These are phyloP conservation scores for Dryas octopetala DNA, from an alignment of 306 rosid genomes.

Conservation along the genomic window DNA sequence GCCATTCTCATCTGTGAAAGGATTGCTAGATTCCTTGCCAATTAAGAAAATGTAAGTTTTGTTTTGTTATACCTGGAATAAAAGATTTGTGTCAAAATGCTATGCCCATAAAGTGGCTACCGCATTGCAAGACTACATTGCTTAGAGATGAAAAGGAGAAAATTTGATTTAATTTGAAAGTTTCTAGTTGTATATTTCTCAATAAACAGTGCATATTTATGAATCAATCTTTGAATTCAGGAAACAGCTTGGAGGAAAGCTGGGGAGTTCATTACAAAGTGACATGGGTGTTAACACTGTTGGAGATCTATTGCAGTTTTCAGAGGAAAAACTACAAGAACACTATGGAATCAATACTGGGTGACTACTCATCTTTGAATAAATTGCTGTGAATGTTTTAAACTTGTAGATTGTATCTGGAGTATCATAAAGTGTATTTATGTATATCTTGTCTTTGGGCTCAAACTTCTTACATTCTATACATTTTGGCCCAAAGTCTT, in stretches of 20 bases:
- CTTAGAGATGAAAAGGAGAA: background rate
- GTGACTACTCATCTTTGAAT: conserved; percentile 37
- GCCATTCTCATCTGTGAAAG: conserved; percentile 72
- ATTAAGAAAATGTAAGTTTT: conserved; percentile 80
- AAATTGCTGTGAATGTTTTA: conserved; percentile 12
- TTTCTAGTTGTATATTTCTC: conserved; percentile 8
- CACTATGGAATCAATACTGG: conserved; percentile 86
- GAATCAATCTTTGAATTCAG: conserved; percentile 44
- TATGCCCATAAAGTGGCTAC: background rate
- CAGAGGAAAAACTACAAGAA: conserved; percentile 86
- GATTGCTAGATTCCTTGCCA: conserved; percentile 81
- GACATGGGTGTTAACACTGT: conserved; percentile 81
- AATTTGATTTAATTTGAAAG: conserved; percentile 2
- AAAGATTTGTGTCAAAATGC: background rate
- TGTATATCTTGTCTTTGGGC: background rate
- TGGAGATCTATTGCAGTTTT: conserved; percentile 77
- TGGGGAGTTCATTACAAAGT: conserved; percentile 79
- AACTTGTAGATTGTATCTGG: conserved; percentile 6
- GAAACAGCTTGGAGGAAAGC: conserved; percentile 99
- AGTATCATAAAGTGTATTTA: background rate
- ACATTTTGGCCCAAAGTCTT: background rate
- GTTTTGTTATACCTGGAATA: background rate
- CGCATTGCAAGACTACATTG: background rate
- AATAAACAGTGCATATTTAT: conserved; percentile 15
- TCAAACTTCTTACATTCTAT: background rate